A percentile compares a stretch with the other conserved stretches of the same genome.
phyloP scores from a whole-genome alignment of 148 eudicot species.

The Fagopyrum esculentum region DNA sequence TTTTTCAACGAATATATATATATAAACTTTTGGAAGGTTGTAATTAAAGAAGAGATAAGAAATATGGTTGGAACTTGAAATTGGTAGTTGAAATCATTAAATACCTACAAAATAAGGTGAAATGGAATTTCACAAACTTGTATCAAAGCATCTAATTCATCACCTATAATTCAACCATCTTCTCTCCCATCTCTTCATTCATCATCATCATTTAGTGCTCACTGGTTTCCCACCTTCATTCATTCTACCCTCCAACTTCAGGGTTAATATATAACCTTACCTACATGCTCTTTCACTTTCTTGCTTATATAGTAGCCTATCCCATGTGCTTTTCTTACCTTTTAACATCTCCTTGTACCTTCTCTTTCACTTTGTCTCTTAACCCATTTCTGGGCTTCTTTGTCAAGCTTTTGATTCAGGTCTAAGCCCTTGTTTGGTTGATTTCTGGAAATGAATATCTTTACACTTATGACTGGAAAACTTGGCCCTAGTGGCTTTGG shows the following conservation, averaged over 20 bases:
- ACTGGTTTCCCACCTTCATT: not conserved
- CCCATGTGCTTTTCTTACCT: not conserved
- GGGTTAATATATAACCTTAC: too few species aligned
- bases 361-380: not conserved
- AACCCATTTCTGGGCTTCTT: not conserved
- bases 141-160: not conserved
- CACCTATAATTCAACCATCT: not conserved
- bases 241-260: not conserved
- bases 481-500: constrained; percentile 57
- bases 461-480: constrained; percentile 36
- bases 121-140: not conserved
- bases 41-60: not conserved
- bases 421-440: constrained; percentile 4
- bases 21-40: not conserved
- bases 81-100: not conserved
- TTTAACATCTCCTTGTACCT: not conserved
- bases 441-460: constrained; percentile 23
- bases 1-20: too few species aligned
- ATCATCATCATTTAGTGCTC: not conserved
- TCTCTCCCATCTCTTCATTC: not conserved
- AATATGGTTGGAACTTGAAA: not conserved
- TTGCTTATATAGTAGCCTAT: not conserved
- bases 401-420: not conserved
- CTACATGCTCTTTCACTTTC: not conserved
- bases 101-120: not conserved